Conservation (phyloP, 441 rosid species). For the Jatropha multifida region DNA sequence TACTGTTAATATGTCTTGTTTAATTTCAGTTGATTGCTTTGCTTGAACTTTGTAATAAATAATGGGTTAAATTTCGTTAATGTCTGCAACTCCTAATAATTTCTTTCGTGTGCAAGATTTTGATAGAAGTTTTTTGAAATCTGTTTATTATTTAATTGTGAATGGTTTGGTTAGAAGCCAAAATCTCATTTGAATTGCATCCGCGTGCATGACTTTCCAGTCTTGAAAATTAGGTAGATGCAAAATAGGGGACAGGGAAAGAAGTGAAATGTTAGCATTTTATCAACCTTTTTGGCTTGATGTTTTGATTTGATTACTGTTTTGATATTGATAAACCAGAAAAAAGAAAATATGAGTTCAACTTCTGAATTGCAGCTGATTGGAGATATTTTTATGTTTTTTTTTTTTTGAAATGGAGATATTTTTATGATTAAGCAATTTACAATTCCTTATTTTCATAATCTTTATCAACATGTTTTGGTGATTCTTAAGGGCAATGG, state of each 20-base stretch:
- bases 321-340: background rate
- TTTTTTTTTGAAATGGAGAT: background rate
- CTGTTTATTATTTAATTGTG: background rate
- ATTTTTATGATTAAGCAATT: background rate
- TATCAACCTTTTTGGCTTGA: background rate
- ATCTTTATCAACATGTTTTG: constrained; percentile 1
- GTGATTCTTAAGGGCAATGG: constrained; percentile 73
- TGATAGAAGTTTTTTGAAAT: background rate
- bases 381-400: background rate
- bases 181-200: background rate
- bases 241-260: background rate
- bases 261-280: background rate
- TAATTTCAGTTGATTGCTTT: background rate
- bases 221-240: background rate
- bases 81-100: too few species aligned
- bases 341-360: background rate
- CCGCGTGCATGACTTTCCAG: background rate
- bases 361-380: constrained; percentile 9
- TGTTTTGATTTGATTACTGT: background rate
- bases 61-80: background rate
- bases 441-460: background rate
- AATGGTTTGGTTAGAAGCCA: background rate
- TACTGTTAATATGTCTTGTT: background rate
- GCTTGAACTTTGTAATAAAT: background rate
- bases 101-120: background rate